A percentile compares a stretch with the other conserved stretches of the same genome.
Evolutionary conservation across 2,329 filamentous ascomycete genomes (phyloP).

Genomic region (Triangularia verruculosa): DNA sequence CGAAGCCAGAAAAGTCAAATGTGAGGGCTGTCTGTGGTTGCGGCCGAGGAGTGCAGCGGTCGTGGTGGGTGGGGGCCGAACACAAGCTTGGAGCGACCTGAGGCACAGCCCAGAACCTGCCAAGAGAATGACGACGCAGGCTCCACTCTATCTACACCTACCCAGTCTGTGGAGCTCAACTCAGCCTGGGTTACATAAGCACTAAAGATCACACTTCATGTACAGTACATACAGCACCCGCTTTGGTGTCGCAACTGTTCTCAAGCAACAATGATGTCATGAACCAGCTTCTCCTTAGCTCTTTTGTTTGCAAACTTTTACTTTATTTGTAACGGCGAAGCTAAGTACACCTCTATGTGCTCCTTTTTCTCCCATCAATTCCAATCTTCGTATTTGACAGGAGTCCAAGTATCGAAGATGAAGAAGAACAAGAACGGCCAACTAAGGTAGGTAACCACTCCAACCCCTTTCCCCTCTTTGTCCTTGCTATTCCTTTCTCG

Average conservation of each 20-base stretch:
- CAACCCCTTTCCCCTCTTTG: not conserved
- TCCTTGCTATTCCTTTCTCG: not conserved
- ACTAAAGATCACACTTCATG: not conserved
- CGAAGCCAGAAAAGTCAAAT: not conserved
- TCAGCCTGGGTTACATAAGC: constrained; percentile 4
- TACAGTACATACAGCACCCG: not conserved
- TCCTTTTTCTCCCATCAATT: not conserved
- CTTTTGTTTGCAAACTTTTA: not conserved
- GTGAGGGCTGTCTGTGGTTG: not conserved
- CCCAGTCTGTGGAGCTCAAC: not conserved
- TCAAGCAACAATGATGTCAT: constrained; percentile 1
- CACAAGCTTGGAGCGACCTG: constrained; percentile 8
- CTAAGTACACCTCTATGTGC: not conserved
- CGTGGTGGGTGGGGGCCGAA: not conserved
- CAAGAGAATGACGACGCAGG: constrained; percentile 23
- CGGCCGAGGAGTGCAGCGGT: not conserved
- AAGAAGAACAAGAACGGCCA: not conserved
- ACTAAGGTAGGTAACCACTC: not conserved
- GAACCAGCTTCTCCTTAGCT: not conserved
- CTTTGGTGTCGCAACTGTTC: not conserved
- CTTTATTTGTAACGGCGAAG: not conserved
- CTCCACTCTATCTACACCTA: not conserved
- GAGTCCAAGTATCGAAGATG: not conserved
- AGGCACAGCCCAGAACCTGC: constrained; percentile 17
- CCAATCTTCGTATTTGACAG: too few species aligned